Base-by-base conservation (phyloP, 805 yeast genomes). In the Brettanomyces naardenensis region DNA sequence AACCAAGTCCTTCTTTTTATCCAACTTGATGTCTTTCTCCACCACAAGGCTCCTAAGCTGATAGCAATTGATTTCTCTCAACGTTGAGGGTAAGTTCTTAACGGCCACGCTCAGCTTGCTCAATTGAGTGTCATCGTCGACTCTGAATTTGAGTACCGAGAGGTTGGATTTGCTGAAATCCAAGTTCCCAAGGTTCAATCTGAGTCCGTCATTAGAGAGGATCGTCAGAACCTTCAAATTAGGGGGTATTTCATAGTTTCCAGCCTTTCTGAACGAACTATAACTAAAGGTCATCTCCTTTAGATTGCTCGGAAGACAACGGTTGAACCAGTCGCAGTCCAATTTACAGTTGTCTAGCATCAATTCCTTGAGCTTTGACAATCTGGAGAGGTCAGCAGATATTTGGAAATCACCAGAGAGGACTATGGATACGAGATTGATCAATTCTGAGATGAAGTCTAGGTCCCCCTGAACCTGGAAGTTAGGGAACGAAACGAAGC, bases 1-100 rank as follows among this genome's bases (percentile, higher is more conserved):
- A 10, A 23, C 21, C 14, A 36, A 20, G 13, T 15, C 19, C 21
- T 36, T 30, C 30, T 21, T 30, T 18, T 18, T 23, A 19, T 17
- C 11, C 18, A 41, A 28, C 19, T 38, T 41, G 3, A 38, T 38
- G 23, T 41, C 44, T 23, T 41, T 41, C 19, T 41, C 44, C 22
- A 41, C 39, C 2, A 41, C 35, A 13, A 41, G 38, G 10, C 35
- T 32, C 3, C 41, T 38, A 7, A 34, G 33, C 19, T 29, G 34
- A 22, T 41, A 38, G n/a, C 39, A 38, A 28, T 41, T 41, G 13
- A 41, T 35, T 26, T 41, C 44, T n/a, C 13, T 19, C 19, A 41
- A 25, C 5, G 23, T 26, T 3, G 19, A 9, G 5, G 44, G 44
- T 10, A 41, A 22, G 19, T 21, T 38, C 15, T 13, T 28, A 11